phyloP scores from a whole-genome alignment of 306 rosid genomes.

The Prunus persica region Prunus_persica_NCBIv2 NC_034009.1:41589001-41589500 shows the following conservation, averaged over 20 bases:
- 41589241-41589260: not conserved
- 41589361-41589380: not conserved
- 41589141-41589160: not conserved
- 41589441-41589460: too few species aligned
- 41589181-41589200: not conserved
- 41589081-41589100: not conserved
- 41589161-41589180: too few species aligned
- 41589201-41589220: not conserved
- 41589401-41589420: not conserved
- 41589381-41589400: not conserved
- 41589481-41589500: too few species aligned
- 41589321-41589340: not conserved
- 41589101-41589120: not conserved
- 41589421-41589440: too few species aligned
- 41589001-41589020: not conserved
- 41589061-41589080: not conserved
- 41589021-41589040: not conserved
- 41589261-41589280: not conserved
- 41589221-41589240: not conserved
- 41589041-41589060: not conserved
- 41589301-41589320: not conserved
- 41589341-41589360: not conserved
- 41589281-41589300: not conserved
- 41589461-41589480: too few species aligned
- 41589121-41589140: not conserved